These are phyloP conservation scores for Collybiopsis luxurians DNA, from an alignment of 768 basidiomycete species.

Conservation along the genomic window DNA sequence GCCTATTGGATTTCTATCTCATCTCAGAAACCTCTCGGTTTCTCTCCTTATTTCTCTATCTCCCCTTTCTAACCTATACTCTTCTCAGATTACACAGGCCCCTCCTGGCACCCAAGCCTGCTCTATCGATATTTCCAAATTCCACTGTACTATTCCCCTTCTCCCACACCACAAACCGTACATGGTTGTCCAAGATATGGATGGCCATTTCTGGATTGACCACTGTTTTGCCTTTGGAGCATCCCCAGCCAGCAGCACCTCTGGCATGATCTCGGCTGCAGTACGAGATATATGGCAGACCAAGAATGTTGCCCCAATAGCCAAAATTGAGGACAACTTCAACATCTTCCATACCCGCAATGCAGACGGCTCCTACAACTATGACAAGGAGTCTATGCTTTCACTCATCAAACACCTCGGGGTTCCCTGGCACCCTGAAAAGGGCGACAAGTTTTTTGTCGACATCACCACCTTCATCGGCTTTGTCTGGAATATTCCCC, in stretches of 20 bases:
- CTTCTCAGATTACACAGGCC: conserved; percentile 17
- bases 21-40: too few species aligned
- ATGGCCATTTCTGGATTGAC: conserved; percentile 26
- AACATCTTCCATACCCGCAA: conserved; percentile 19
- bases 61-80: background rate
- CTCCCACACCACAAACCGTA: conserved; percentile 29
- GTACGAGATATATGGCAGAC: conserved; percentile 25
- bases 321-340: conserved; percentile 25
- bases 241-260: conserved; percentile 25
- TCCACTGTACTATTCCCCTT: conserved; percentile 31
- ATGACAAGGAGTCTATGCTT: conserved; percentile 15
- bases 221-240: conserved; percentile 29
- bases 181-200: conserved; percentile 24
- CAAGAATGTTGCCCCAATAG: conserved; percentile 14
- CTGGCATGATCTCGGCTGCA: conserved; percentile 27
- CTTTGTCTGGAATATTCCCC: conserved; percentile 29
- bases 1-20: too few species aligned
- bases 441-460: conserved; percentile 18
- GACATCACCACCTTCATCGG: conserved; percentile 26
- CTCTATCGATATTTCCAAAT: conserved; percentile 25
- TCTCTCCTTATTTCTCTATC: too few species aligned
- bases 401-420: conserved; percentile 13
- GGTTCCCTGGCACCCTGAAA: conserved; percentile 28
- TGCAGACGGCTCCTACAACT: conserved; percentile 13
- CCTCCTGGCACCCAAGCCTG: conserved; percentile 27